These are phyloP conservation scores for Lepiota venenata DNA, from an alignment of 768 basidiomycete species.

Conservation along the genomic window DNA sequence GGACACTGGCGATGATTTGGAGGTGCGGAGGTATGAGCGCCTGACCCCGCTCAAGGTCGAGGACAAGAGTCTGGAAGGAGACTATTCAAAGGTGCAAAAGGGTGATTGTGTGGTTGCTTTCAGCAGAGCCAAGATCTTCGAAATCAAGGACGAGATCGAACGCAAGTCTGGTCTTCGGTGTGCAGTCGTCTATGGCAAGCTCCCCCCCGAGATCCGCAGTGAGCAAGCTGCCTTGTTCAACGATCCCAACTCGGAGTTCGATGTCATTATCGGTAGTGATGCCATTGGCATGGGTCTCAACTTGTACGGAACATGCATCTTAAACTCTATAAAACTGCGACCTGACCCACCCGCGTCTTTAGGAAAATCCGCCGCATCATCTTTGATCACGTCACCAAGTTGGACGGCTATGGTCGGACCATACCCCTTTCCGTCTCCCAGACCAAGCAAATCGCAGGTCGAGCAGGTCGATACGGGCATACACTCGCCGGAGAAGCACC, in stretches of 20 bases:
- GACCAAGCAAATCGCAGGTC: slow-evolving; percentile 17
- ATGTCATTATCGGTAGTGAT: slow-evolving; percentile 91
- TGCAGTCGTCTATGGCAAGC: slow-evolving; percentile 88
- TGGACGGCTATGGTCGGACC: background rate
- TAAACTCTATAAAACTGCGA: no score
- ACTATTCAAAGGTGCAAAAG: slow-evolving; percentile 57
- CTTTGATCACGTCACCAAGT: slow-evolving; percentile 17
- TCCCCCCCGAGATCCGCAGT: slow-evolving; percentile 89
- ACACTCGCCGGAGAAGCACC: slow-evolving; percentile 5
- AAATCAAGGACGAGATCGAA: slow-evolving; percentile 72
- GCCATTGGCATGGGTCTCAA: slow-evolving; percentile 98
- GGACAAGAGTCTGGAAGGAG: slow-evolving; percentile 54
- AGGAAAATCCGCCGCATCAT: slow-evolving; percentile 22
- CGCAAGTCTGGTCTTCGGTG: slow-evolving; percentile 68
- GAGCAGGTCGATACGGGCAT: slow-evolving; percentile 16
- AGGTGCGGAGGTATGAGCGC: slow-evolving; percentile 81
- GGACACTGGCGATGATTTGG: slow-evolving; percentile 78
- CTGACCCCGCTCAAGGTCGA: slow-evolving; percentile 82
- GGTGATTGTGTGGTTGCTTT: slow-evolving; percentile 95
- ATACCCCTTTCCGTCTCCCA: slow-evolving; percentile 13
- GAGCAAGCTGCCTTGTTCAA: slow-evolving; percentile 95
- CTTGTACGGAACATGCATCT: slow-evolving; percentile 54
- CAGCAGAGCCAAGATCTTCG: slow-evolving; percentile 71
- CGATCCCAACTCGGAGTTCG: slow-evolving; percentile 73
- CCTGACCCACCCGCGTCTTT: slow-evolving; percentile 12